These are phyloP conservation scores for Rubia yunnanensis DNA, from an alignment of 257 asterid genomes.

Conservation along the genomic window DNA sequence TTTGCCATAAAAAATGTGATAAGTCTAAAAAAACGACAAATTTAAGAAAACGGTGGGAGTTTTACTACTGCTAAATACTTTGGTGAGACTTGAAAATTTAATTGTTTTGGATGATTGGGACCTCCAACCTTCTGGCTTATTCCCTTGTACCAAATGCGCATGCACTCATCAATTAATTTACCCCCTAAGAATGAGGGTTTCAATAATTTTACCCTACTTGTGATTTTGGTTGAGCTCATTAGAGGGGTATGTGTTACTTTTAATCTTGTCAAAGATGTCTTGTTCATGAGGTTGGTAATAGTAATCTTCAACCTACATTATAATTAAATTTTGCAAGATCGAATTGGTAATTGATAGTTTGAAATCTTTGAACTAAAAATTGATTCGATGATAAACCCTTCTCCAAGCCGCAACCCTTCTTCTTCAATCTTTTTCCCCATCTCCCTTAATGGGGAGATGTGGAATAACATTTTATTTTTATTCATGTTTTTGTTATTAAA, in stretches of 20 bases:
- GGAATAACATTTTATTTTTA: too few species aligned
- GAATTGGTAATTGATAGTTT: too few species aligned
- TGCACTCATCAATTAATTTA: slow-evolving; percentile 13
- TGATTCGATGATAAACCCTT: too few species aligned
- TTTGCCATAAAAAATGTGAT: too few species aligned
- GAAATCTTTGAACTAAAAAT: too few species aligned
- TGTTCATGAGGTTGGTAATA: background rate
- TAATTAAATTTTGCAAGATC: too few species aligned
- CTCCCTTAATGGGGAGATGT: too few species aligned
- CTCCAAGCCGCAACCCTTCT: too few species aligned
- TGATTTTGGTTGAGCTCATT: slow-evolving; percentile 17
- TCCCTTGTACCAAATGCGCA: slow-evolving; percentile 6
- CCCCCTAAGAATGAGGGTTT: slow-evolving; percentile 15
- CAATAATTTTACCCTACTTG: slow-evolving; percentile 20
- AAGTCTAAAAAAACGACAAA: too few species aligned
- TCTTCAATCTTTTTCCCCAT: too few species aligned
- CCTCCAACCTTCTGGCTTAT: slow-evolving; percentile 24
- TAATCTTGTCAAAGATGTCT: slow-evolving; percentile 12
- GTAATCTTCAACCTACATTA: background rate
- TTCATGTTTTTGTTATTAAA: too few species aligned
- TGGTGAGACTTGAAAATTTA: background rate
- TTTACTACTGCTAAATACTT: background rate
- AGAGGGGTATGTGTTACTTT: background rate
- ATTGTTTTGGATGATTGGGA: slow-evolving; percentile 21
- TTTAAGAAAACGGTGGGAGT: too few species aligned